These are phyloP conservation scores for Porcisia deanei DNA, from an alignment of 208 protist species.

Conservation along the genomic window DNA sequence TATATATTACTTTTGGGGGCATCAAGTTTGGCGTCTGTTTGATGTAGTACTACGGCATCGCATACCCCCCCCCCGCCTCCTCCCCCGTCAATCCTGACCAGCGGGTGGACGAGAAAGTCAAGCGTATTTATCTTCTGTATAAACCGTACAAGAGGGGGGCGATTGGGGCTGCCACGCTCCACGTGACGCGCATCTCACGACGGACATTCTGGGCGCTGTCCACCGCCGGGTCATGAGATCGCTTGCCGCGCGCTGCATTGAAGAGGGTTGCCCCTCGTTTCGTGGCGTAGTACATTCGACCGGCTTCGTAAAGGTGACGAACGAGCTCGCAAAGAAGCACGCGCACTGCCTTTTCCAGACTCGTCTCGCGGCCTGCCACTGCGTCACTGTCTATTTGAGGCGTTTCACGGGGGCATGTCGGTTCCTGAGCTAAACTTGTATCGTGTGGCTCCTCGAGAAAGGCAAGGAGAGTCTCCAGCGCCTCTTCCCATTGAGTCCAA, in stretches of 20 bases:
- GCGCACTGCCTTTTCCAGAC: conserved; percentile 11
- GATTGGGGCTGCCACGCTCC: conserved; percentile 37
- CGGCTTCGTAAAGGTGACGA: conserved; percentile 21
- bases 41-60: too few species aligned
- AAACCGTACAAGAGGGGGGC: conserved; percentile 7
- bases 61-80: too few species aligned
- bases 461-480: conserved; percentile 49
- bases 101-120: neutral
- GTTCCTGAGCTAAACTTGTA: neutral
- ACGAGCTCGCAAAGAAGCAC: conserved; percentile 28
- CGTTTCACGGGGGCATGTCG: neutral
- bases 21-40: too few species aligned
- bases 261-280: neutral
- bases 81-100: neutral
- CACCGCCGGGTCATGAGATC: neutral
- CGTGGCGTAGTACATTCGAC: conserved; percentile 20
- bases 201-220: neutral
- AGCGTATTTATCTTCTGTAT: neutral
- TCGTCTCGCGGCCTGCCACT: neutral
- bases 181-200: conserved; percentile 24
- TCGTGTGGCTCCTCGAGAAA: conserved; percentile 28
- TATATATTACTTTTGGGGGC: too few species aligned
- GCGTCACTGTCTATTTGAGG: neutral
- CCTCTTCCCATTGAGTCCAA: conserved; percentile 41
- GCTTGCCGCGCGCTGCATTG: neutral